Evolutionary conservation across 2,329 filamentous ascomycete genomes (phyloP), one percentile per base, ranked within the genome.

Genomic region (Colletotrichum euphorbiae): DNA sequence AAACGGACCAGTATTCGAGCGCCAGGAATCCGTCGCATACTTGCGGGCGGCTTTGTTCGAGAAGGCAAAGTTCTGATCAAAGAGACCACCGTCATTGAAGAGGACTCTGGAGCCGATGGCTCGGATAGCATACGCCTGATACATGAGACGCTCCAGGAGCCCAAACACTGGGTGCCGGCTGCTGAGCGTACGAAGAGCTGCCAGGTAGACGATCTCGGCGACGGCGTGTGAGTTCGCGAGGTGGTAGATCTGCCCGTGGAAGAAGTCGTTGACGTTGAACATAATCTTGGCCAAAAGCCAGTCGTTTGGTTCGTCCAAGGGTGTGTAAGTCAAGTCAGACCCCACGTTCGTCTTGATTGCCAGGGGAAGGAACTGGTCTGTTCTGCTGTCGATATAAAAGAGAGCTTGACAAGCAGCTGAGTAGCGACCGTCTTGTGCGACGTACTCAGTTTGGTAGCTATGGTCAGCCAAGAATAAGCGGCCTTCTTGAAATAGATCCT

Each of bases 221-320:
- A 83, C 78, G 15, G 76, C 78, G 69, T 85, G 83, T 0, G 79
- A 80, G n/a, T 74, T 74, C 2, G 79, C 78, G 1, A 85, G 74
- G 69, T 85, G 82, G 63, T 79, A 77, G 74, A 78, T 80, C 59
- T 83, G 80, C 0, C 76, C 75, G 65, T 81, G 78, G 74, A 80
- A 84, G 40, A 84, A 76, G 69, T 85, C 82, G 57, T 85, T 84
- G 28, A 76, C 73, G 56, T 84, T 84, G 72, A 83, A 83, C 71
- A 83, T 77, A 48, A 84, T 80, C 75, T 86, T 85, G 6, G 83
- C 84, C 4, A 86, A 73, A 6, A 84, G 72, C 84, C 83, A 86
- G 73, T 86, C 83, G n/a, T 79, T 77, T 3, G 72, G 24, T 0
- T 69, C 58, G 65, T 86, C 83, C 1, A 77, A 71, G 2, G 83